phyloP scores from a whole-genome alignment of 169 alveolate species.

The Plasmodium gallinaceum region DNA sequence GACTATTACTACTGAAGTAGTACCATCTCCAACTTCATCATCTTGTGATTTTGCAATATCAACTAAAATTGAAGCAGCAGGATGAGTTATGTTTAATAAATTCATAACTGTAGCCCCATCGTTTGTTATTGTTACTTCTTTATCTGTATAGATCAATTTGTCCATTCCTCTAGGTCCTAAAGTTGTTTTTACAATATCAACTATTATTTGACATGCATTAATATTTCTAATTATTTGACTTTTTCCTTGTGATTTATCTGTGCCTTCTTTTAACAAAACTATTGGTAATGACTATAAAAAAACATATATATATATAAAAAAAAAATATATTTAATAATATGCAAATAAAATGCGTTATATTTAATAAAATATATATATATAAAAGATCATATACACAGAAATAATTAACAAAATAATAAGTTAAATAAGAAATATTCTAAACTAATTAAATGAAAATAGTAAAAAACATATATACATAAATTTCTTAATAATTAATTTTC shows the following conservation, averaged over 20 bases:
- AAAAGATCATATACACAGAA: neutral
- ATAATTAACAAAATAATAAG: too few species aligned
- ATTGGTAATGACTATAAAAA: conserved; percentile 89
- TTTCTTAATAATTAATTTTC: neutral
- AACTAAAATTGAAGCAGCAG: conserved; percentile 97
- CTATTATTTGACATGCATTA: conserved; percentile 95
- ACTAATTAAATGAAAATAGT: neutral
- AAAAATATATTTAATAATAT: neutral
- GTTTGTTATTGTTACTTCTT: conserved; percentile 95
- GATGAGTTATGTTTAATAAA: conserved; percentile 96
- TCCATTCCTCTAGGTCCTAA: conserved; percentile 99
- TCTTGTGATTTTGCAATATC: conserved; percentile 98
- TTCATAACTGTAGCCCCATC: conserved; percentile 99
- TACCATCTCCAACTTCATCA: conserved; percentile 97
- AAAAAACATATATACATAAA: neutral
- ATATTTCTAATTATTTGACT: conserved; percentile 96
- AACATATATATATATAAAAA: neutral
- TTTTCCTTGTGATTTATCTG: conserved; percentile 96
- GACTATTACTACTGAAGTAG: conserved; percentile 95
- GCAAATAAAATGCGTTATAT: neutral
- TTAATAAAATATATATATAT: neutral
- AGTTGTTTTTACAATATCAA: conserved; percentile 95
- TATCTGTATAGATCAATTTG: conserved; percentile 94
- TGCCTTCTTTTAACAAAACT: conserved; percentile 96
- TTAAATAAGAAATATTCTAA: too few species aligned